These are phyloP conservation scores for Achlya hypogyna DNA, from an alignment of 352 stramenopile species.

Conservation along the genomic window DNA sequence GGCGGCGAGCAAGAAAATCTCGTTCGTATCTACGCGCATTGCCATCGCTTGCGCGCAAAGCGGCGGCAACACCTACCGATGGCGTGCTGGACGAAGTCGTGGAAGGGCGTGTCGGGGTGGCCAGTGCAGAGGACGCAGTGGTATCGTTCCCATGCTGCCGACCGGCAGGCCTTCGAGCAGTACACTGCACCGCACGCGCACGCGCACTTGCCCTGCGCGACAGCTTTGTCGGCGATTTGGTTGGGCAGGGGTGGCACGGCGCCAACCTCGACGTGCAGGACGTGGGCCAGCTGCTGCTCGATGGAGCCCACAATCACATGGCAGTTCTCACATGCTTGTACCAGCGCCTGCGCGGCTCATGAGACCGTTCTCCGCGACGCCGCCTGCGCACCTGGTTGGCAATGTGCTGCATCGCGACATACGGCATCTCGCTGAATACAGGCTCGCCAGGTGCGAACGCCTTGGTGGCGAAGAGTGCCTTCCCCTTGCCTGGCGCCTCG, in stretches of 20 bases:
- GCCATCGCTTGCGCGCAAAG: not conserved
- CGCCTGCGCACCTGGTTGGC: constrained; percentile 50
- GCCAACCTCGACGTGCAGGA: constrained; percentile 7
- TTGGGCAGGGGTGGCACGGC: not conserved
- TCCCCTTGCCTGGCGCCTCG: constrained; percentile 44
- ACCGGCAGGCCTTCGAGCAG: constrained; percentile 71
- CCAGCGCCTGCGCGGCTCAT: constrained; percentile 11
- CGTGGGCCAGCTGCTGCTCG: constrained; percentile 15
- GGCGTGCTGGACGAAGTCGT: constrained; percentile 70
- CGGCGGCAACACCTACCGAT: constrained; percentile 22
- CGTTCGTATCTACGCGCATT: constrained; percentile 77
- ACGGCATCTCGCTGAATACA: constrained; percentile 49
- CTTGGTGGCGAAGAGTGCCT: constrained; percentile 55
- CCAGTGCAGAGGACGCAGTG: constrained; percentile 76
- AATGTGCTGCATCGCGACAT: constrained; percentile 61
- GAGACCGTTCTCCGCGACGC: not conserved
- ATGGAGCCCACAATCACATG: constrained; percentile 33
- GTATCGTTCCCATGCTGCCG: constrained; percentile 53
- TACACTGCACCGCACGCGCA: constrained; percentile 67
- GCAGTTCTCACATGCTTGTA: constrained; percentile 72
- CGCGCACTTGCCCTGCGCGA: constrained; percentile 1
- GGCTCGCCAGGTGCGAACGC: constrained; percentile 48
- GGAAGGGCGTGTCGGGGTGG: constrained; percentile 55
- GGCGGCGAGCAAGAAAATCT: constrained; percentile 89
- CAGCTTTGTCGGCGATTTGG: constrained; percentile 5